phyloP scores from a whole-genome alignment of 2,329 filamentous ascomycete genomes.

The Diaporthe citrichinensis region DNA sequence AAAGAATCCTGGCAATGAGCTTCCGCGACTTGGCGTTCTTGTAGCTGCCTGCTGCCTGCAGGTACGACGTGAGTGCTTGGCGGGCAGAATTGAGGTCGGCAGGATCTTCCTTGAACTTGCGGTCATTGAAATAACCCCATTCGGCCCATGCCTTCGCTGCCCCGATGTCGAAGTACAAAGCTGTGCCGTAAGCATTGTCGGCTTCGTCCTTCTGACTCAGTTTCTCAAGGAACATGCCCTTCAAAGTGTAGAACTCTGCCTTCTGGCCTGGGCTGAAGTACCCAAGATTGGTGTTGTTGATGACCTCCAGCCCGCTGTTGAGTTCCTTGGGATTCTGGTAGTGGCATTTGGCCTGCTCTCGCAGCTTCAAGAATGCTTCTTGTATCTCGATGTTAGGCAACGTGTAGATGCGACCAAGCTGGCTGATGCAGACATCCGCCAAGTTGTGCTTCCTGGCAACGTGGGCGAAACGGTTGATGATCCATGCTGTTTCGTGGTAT shows the following conservation, averaged over 20 bases:
- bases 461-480: constrained; percentile 98
- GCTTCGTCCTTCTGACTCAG: constrained; percentile 91
- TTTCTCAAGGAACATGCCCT: constrained; percentile 99
- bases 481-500: constrained; percentile 99
- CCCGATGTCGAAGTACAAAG: constrained; percentile 94
- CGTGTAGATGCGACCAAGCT: constrained; percentile 97
- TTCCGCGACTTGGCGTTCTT: constrained; percentile 98
- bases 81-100: constrained; percentile 85
- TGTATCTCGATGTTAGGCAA: constrained; percentile 99
- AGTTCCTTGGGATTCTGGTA: constrained; percentile 97
- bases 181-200: constrained; percentile 93
- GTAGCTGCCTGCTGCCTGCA: constrained; percentile 95
- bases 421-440: constrained; percentile 96
- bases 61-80: constrained; percentile 94
- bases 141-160: constrained; percentile 98
- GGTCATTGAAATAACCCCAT: constrained; percentile 98
- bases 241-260: constrained; percentile 98
- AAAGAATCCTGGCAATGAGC: constrained; percentile 91
- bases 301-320: constrained; percentile 93
- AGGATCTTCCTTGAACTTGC: constrained; percentile 93
- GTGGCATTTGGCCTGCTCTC: constrained; percentile 99
- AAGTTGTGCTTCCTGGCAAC: constrained; percentile 97
- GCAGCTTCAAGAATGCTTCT: constrained; percentile 96
- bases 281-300: constrained; percentile 99
- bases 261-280: constrained; percentile 98